Evolutionary conservation across 1,284 basidiomycete genomes (phyloP), one percentile per base, ranked within the genome.

Genomic region (Apiotrichum siamense): DNA sequence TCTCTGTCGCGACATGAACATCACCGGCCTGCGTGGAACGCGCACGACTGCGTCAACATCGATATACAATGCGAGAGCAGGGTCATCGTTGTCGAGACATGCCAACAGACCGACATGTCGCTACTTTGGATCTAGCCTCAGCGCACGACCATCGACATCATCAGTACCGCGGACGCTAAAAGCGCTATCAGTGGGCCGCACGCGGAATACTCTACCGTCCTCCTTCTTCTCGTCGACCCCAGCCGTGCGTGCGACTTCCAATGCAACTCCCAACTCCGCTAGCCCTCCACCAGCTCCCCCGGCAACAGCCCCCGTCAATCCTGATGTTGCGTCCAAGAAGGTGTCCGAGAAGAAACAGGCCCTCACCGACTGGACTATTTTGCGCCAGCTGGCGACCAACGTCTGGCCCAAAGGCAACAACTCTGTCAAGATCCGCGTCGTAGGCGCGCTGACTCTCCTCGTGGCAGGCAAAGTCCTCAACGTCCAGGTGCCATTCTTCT

Each of bases 401-500:
- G 77, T 82, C 29, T 83, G 81, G 81, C 81, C 81, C 0, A 77
- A 77, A 57, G 74, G 75, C 20, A 76, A 79, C 49, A 67, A 65
- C 39, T 64, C 69, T 6, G 77, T 79, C 46, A 82, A 81, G 57
- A 77, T 81, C 42, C 82, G 92, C 5, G 94, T 99, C 6, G 62
- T 97, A 0, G 70, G 88, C 6, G 96, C 96, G 1, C 81, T 98
- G 42, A 80, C 77, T 0, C 75, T 98, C 49, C 78, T 98, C 32
- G 78, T 97, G 32, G 78, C 81, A 7, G 93, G 90, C 48, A 98
- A 98, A 81, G 88, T 93, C 25, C 76, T 97, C 52, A 98, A 97
- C 68, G 94, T 98, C 1, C 94, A 97, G 79, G 93, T 98, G 6
- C 94, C 96, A 0, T 83, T 92, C 61, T 80, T 97, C 59, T 98